Evolutionary conservation across 2,329 filamentous ascomycete species (phyloP), one percentile per base, ranked within the genome.

Genomic region (Cryphonectria carpinicola): DNA sequence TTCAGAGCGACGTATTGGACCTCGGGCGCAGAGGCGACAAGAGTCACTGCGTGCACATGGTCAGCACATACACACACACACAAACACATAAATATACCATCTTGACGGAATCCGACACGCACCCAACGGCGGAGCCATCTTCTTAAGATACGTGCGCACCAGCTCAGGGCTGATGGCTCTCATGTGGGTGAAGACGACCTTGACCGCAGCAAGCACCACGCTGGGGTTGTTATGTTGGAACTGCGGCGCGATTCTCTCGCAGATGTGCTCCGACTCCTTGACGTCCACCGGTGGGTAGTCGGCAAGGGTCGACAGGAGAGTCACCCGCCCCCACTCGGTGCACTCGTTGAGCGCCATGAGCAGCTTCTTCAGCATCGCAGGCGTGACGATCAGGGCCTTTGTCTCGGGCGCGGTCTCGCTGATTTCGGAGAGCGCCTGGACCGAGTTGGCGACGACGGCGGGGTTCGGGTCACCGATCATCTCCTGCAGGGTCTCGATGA

Each of bases 171-270:
- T 93, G 76, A 98, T 87, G 71, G 91, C 85, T 80, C 90, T 93
- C 95, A 98, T 98, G 80, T 99, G 96, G 73, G 97, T 89, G 79
- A 99, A 99, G 54, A 99, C 97, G 19, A 93, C 93, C 84, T 99
- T 99, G 77, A 99, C 95, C 28, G 96, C 96, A n/a, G 96, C 94
- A 74, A 99, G 84, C 28, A 99, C 96, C 22, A 99, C 96, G 79
- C 95, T 97, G 3, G 96, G 93, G 78, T 99, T 99, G 78, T 97
- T 95, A 78, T 99, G 96, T 82, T 99, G 96, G 80, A 99, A 99
- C 79, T 99, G 96, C 56, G 96, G 96, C 67, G 94, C 90, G 49
- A 98, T 95, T 77, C 96, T 87, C 84, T 99, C 96, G 81, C 96
- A 99, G 71, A 99, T 98, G 80, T 98, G 96, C 83, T 99, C 96